Percentiles rank a stretch among this genome's conserved stretches.
These are phyloP conservation scores for Sugiyamaella floridensis DNA, from an alignment of 805 yeast genomes.

Conservation along the genomic window DNA sequence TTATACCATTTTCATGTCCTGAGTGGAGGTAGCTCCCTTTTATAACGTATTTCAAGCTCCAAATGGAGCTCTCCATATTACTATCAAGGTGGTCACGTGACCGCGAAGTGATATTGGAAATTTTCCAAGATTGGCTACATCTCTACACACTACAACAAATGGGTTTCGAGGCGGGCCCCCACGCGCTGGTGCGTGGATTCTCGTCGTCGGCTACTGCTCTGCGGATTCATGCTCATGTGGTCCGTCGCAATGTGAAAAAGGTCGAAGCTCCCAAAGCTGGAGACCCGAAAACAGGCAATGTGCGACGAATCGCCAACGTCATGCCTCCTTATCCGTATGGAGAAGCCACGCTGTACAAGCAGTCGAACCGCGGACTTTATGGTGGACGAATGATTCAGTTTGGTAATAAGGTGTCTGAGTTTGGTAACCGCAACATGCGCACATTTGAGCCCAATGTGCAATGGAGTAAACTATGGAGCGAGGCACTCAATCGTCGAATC, in stretches of 20 bases:
- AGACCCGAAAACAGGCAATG: constrained; percentile 31
- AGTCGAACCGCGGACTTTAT: constrained; percentile 79
- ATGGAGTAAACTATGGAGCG: constrained; percentile 76
- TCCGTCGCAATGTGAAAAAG: constrained; percentile 22
- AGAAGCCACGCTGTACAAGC: constrained; percentile 68
- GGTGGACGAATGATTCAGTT: constrained; percentile 80
- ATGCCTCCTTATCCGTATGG: constrained; percentile 74
- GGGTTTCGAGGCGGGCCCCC: background rate
- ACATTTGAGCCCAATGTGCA: constrained; percentile 78
- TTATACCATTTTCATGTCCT: too few relatives aligned
- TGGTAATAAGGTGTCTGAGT: constrained; percentile 75
- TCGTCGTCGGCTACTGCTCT: constrained; percentile 4
- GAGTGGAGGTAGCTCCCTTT: too few relatives aligned
- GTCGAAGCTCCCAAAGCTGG: constrained; percentile 40
- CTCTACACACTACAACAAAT: background rate
- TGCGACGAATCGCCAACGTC: constrained; percentile 25
- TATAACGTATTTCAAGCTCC: too few relatives aligned
- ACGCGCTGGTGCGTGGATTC: constrained; percentile 1
- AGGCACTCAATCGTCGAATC: constrained; percentile 52
- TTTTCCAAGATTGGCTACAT: background rate
- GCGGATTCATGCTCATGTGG: constrained; percentile 25
- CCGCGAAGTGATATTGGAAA: background rate
- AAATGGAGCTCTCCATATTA: too few relatives aligned
- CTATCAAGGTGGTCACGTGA: too few relatives aligned
- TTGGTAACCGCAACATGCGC: constrained; percentile 63